Evolutionary conservation across 2,329 filamentous ascomycete genomes (phyloP).

Genomic region (Catunica adiposa): DNA sequence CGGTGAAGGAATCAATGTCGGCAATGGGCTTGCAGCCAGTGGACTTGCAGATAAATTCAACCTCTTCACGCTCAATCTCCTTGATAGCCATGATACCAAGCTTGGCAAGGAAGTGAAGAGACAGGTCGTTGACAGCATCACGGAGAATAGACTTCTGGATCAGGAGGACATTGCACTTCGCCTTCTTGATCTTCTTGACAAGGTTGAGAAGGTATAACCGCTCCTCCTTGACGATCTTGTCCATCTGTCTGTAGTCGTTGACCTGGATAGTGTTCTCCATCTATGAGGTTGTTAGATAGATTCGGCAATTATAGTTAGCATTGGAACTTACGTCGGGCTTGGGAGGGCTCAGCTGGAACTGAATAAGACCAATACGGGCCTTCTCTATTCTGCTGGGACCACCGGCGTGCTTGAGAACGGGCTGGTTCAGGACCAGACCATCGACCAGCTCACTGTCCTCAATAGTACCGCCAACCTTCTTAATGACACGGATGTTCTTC

Average conservation of each 20-base stretch:
- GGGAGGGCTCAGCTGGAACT: conserved; percentile 95
- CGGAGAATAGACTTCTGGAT: conserved; percentile 98
- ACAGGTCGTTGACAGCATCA: conserved; percentile 94
- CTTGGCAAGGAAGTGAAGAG: conserved; percentile 92
- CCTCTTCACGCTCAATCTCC: conserved; percentile 95
- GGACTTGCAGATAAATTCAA: conserved; percentile 98
- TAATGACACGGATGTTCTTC: conserved; percentile 89
- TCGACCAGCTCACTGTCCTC: conserved; percentile 97
- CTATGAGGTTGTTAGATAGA: conserved; percentile 24
- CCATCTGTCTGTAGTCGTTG: conserved; percentile 99
- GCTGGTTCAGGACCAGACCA: conserved; percentile 80
- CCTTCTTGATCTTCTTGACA: conserved; percentile 99
- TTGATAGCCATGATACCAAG: conserved; percentile 91
- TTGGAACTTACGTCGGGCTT: conserved; percentile 66
- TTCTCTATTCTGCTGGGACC: conserved; percentile 91
- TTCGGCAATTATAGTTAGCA: background rate
- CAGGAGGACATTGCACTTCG: conserved; percentile 95
- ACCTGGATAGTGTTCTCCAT: conserved; percentile 99
- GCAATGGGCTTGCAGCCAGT: conserved; percentile 98
- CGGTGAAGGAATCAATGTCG: conserved; percentile 94
- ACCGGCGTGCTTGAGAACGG: conserved; percentile 81
- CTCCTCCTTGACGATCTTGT: conserved; percentile 99
- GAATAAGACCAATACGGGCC: conserved; percentile 88
- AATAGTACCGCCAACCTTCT: conserved; percentile 95
- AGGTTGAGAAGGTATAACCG: conserved; percentile 94